Evolutionary conservation across 352 stramenopile genomes (phyloP), one percentile per base, ranked within the genome.

Genomic region (Globisporangium carolinianum): DNA sequence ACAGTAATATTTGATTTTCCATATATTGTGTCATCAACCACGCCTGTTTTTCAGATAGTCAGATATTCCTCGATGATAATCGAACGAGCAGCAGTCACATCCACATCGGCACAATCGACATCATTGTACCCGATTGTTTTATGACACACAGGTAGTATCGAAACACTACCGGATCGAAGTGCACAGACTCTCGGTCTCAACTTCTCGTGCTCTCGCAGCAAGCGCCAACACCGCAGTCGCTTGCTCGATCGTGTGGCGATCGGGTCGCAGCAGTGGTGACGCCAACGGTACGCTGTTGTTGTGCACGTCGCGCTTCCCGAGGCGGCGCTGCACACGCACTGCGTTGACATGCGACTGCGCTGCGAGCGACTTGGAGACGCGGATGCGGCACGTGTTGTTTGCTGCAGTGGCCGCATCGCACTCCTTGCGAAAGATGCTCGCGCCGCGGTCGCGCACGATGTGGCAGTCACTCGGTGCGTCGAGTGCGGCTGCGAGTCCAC

Each of bases 381-480:
- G 76, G 51, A 87, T 79, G 0, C 73, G 69, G 6, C 58, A 72
- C 5, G 65, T 55, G 0, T 70, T 68, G 43, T 70, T 56, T 12
- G 64, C 60, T 15, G 69, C 63, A 17, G 42, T 5, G 0, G 65
- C 62, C n/a, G 65, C 47, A 24, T 75, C 55, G 41, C 71, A 82
- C 59, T 87, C 72, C 43, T 73, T 76, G 35, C 72, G 65, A 55
- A 86, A 78, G 47, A 86, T 80, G 47, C 66, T 76, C 14, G 63
- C 58, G 5, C 76, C 76, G 52, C 69, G 69, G 41, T 86, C 64
- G 11, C 71, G 71, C 3, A 51, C 47, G 17, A 76, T 54, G 52
- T 78, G 74, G 54, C 74, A 69, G 4, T 71, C 60, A 4, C 61
- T 49, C n/a, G 56, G 46, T 0, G 17, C 62, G 15, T 71, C 63